Evolutionary conservation across 106 monocot species (phyloP).

Genomic region (Gastrodia elata): DNA sequence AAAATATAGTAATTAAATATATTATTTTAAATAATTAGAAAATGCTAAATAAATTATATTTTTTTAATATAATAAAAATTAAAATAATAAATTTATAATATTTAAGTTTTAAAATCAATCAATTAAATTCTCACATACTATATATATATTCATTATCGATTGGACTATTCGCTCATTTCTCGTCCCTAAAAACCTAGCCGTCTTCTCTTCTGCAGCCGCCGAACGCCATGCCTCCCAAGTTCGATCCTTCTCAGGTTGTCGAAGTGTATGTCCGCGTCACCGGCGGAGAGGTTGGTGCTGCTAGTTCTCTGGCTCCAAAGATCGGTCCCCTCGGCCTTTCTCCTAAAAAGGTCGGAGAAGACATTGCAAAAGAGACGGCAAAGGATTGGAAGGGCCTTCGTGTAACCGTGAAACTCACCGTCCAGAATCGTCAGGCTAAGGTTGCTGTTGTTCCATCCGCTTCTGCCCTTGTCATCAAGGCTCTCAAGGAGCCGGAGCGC

Average conservation of each 20-base stretch:
- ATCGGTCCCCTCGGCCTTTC: constrained; percentile 61
- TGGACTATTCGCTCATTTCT: too few relatives aligned
- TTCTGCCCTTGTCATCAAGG: constrained; percentile 59
- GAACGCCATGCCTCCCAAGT: constrained; percentile 58
- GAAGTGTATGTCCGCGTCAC: constrained; percentile 65
- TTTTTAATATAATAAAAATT: too few relatives aligned
- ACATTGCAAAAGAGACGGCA: constrained; percentile 67
- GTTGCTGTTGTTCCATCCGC: constrained; percentile 59
- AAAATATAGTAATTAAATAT: too few relatives aligned
- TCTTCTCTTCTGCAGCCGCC: too few relatives aligned
- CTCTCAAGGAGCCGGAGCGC: constrained; percentile 58
- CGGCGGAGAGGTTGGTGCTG: constrained; percentile 65
- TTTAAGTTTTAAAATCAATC: too few relatives aligned
- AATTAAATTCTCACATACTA: too few relatives aligned
- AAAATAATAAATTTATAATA: too few relatives aligned
- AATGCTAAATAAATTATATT: too few relatives aligned
- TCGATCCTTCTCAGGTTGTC: constrained; percentile 50
- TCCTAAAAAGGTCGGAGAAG: constrained; percentile 65
- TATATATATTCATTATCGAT: too few relatives aligned
- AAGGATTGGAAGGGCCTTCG: constrained; percentile 73
- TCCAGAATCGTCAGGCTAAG: constrained; percentile 68
- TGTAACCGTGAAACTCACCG: constrained; percentile 62
- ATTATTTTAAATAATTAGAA: too few relatives aligned
- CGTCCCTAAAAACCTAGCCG: neutral
- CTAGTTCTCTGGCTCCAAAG: constrained; percentile 54